Percentiles rank a stretch among this genome's conserved stretches.
phyloP scores from a whole-genome alignment of 441 rosid genomes.

The Arabidopsis lyrata region DNA sequence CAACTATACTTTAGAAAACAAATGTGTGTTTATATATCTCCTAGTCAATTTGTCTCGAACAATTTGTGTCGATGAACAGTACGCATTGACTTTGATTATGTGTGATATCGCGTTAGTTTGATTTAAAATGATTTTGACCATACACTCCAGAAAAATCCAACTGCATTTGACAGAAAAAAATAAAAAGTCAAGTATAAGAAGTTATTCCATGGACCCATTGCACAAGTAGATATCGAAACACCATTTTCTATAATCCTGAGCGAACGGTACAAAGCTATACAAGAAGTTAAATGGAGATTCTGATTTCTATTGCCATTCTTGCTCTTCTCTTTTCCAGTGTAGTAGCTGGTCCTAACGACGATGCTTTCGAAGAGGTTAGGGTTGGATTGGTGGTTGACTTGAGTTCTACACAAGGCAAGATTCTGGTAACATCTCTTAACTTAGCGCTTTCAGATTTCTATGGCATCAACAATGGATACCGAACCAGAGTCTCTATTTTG shows the following conservation, averaged over 20 bases:
- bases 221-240: not conserved
- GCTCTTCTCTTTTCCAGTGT: conserved; percentile 10
- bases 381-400: conserved; percentile 48
- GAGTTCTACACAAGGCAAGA: conserved; percentile 41
- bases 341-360: conserved; percentile 20
- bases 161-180: too few relatives aligned
- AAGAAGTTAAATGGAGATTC: conserved; percentile 20
- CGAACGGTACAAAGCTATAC: not conserved
- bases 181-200: too few relatives aligned
- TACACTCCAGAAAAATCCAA: too few relatives aligned
- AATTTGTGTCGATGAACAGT: too few relatives aligned
- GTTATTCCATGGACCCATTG: not conserved
- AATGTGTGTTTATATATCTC: too few relatives aligned
- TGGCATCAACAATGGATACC: conserved; percentile 27
- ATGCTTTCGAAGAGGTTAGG: conserved; percentile 1
- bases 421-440: conserved; percentile 34
- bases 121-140: not conserved
- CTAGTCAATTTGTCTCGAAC: too few relatives aligned
- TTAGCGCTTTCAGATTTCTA: conserved; percentile 50
- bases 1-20: too few relatives aligned
- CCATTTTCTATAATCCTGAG: not conserved
- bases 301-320: not conserved
- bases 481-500: conserved; percentile 41
- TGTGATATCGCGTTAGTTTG: not conserved
- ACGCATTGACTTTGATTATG: not conserved